Evolutionary conservation across 2,329 filamentous ascomycete genomes (phyloP).

Genomic region (Cordyceps fumosorosea): DNA sequence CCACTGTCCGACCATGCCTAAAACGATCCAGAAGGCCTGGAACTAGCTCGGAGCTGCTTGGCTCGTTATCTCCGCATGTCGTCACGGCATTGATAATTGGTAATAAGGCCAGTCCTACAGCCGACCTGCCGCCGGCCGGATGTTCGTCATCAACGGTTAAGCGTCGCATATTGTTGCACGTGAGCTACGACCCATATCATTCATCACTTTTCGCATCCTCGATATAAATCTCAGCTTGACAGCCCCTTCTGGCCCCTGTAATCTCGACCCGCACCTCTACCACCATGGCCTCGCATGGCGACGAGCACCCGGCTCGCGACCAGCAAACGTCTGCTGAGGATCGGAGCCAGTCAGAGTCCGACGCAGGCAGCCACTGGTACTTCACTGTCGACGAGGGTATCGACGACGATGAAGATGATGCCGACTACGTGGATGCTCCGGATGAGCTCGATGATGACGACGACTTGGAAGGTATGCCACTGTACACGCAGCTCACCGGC

Average conservation of each 20-base stretch:
- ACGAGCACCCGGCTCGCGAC: background rate
- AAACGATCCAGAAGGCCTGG: background rate
- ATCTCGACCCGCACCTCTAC: background rate
- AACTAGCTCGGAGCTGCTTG: background rate
- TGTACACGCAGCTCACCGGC: background rate
- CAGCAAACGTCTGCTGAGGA: background rate
- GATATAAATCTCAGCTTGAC: background rate
- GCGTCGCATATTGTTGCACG: background rate
- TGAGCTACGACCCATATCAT: background rate
- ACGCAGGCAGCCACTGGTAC: conserved; percentile 9
- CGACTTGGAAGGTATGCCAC: conserved; percentile 18
- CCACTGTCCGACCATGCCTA: background rate
- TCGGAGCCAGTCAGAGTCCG: background rate
- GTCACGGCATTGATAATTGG: conserved; percentile 4
- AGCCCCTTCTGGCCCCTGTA: background rate
- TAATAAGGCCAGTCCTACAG: background rate
- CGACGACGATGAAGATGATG: conserved; percentile 18
- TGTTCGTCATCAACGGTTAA: background rate
- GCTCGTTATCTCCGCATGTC: conserved; percentile 14
- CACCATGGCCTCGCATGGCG: background rate
- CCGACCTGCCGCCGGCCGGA: background rate
- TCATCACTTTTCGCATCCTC: background rate
- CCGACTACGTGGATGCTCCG: conserved; percentile 26
- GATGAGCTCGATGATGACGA: conserved; percentile 18
- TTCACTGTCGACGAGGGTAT: conserved; percentile 7